Conservation (phyloP, 768 basidiomycete species). For the Exidia glandulosa region DNA sequence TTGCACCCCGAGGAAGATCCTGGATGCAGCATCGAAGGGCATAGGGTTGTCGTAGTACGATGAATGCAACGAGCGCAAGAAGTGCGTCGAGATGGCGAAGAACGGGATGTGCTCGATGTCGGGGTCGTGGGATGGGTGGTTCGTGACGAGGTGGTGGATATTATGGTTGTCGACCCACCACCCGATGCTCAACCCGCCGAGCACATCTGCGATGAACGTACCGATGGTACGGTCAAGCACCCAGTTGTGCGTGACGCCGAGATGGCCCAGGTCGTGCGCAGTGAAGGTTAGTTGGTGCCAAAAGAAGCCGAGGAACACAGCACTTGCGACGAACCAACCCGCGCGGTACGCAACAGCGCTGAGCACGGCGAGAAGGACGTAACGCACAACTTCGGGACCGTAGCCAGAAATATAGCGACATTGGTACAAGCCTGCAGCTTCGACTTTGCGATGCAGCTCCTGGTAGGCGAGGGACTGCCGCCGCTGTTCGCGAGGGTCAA, state of each 20-base stretch:
- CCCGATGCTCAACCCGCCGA: constrained; percentile 88
- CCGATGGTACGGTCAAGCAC: constrained; percentile 65
- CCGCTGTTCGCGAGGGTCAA: constrained; percentile 51
- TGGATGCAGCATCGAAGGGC: constrained; percentile 60
- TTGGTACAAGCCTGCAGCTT: constrained; percentile 78
- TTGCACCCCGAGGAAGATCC: constrained; percentile 62
- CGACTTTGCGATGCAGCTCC: constrained; percentile 61
- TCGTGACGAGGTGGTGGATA: constrained; percentile 90
- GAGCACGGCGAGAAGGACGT: constrained; percentile 46
- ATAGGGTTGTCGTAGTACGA: constrained; percentile 90
- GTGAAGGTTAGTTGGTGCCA: constrained; percentile 95
- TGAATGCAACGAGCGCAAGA: constrained; percentile 79
- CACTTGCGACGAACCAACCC: constrained; percentile 61
- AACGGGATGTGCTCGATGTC: constrained; percentile 88
- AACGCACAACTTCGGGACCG: constrained; percentile 82
- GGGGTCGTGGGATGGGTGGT: constrained; percentile 89
- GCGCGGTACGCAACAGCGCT: constrained; percentile 53
- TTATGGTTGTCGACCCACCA: constrained; percentile 94
- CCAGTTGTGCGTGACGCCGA: constrained; percentile 88
- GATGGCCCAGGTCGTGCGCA: constrained; percentile 92
- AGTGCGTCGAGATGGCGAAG: constrained; percentile 82
- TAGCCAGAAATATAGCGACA: constrained; percentile 80
- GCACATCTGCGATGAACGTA: constrained; percentile 70
- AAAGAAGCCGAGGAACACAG: constrained; percentile 64
- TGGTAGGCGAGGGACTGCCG: constrained; percentile 74